A percentile compares a stretch with the other conserved stretches of the same genome.
phyloP scores from a whole-genome alignment of 2,329 filamentous ascomycete species.

The Xylaria digitata region DNA sequence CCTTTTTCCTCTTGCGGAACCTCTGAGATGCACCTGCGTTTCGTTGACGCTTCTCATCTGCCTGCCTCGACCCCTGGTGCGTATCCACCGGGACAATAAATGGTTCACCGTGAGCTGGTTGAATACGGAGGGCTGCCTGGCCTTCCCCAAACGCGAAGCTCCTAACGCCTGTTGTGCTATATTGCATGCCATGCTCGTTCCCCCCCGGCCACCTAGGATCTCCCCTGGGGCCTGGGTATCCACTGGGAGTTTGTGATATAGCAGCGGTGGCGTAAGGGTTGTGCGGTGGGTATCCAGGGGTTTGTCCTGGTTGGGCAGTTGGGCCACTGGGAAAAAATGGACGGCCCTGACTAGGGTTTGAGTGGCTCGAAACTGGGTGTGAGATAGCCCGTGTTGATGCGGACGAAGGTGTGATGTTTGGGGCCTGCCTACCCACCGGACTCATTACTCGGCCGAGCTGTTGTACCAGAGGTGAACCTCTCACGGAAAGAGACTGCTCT shows the following conservation, averaged over 20 bases:
- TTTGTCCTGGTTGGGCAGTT: slow-evolving; percentile 37
- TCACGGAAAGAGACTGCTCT: slow-evolving; percentile 40
- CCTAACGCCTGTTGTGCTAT: slow-evolving; percentile 35
- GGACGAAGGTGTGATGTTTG: slow-evolving; percentile 42
- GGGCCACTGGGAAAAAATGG: slow-evolving; percentile 37
- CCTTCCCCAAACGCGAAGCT: slow-evolving; percentile 46
- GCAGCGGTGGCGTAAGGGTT: slow-evolving; percentile 38
- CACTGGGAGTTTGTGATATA: slow-evolving; percentile 37
- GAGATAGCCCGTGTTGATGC: slow-evolving; percentile 45
- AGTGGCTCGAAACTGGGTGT: slow-evolving; percentile 43
- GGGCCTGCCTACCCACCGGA: slow-evolving; percentile 39
- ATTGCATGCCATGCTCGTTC: slow-evolving; percentile 37
- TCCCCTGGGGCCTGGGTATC: slow-evolving; percentile 37
- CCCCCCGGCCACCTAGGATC: slow-evolving; percentile 44
- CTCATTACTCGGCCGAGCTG: slow-evolving; percentile 43
- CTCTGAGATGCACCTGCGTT: slow-evolving; percentile 88
- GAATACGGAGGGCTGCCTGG: slow-evolving; percentile 44
- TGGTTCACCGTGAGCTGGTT: slow-evolving; percentile 54
- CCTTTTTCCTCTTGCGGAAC: slow-evolving; percentile 84
- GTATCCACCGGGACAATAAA: slow-evolving; percentile 78
- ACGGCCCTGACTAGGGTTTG: slow-evolving; percentile 40
- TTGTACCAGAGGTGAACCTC: slow-evolving; percentile 43
- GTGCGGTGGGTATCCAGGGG: slow-evolving; percentile 32
- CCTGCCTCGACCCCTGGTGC: slow-evolving; percentile 82
- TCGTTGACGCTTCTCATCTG: slow-evolving; percentile 85